Conservation (phyloP, 495 filamentous ascomycete species). For the Aspergillus saccharolyticus region DNA sequence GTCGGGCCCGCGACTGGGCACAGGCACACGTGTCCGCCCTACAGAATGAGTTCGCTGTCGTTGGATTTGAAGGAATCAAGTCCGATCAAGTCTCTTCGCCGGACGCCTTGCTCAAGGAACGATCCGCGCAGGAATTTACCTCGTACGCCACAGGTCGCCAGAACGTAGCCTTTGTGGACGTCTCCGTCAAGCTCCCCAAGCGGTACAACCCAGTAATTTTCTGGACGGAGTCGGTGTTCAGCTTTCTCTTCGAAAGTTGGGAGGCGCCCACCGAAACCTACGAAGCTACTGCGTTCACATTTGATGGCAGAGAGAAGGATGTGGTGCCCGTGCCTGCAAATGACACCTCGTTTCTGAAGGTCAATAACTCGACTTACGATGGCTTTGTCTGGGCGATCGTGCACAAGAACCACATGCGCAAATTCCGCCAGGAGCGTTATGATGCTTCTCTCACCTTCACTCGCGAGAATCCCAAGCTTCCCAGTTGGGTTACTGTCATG, state of each 20-base stretch:
- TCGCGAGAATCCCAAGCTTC: slow-evolving; percentile 84
- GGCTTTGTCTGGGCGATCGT: slow-evolving; percentile 93
- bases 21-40: slow-evolving; percentile 65
- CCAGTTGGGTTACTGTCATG: slow-evolving; percentile 92
- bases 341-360: slow-evolving; percentile 40
- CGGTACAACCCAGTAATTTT: slow-evolving; percentile 81
- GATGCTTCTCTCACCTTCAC: slow-evolving; percentile 89
- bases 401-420: slow-evolving; percentile 90
- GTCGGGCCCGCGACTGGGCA: slow-evolving; percentile 77
- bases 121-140: slow-evolving; percentile 72
- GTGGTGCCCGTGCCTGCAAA: slow-evolving; percentile 60
- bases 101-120: slow-evolving; percentile 71
- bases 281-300: slow-evolving; percentile 73
- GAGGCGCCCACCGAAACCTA: slow-evolving; percentile 60
- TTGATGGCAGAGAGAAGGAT: slow-evolving; percentile 84
- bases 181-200: slow-evolving; percentile 77
- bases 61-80: slow-evolving; percentile 62
- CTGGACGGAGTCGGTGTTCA: slow-evolving; percentile 58
- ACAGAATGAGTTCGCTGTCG: slow-evolving; percentile 77
- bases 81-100: slow-evolving; percentile 43
- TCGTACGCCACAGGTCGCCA: slow-evolving; percentile 91
- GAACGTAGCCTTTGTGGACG: slow-evolving; percentile 86
- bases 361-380: slow-evolving; percentile 74
- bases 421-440: slow-evolving; percentile 85
- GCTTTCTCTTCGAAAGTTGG: slow-evolving; percentile 77